Base-by-base conservation (phyloP, 257 asterid genomes). In the Lithospermum erythrorhizon region DNA sequence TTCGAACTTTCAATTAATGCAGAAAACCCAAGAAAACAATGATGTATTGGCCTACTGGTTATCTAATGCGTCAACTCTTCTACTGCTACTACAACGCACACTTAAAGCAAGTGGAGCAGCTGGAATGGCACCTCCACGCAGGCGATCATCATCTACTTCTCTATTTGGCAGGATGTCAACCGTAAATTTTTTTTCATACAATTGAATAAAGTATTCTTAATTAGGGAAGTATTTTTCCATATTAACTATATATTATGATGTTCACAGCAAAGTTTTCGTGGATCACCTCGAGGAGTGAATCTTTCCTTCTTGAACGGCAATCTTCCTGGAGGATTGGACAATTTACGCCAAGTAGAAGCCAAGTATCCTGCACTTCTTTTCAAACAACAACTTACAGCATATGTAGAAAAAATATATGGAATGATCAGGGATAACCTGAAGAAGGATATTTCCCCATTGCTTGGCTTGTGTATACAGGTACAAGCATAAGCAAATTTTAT, bases 321-420 rank as follows among this genome's bases (percentile, higher is more conserved):
- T 61, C 55, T 73, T 63, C 70, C 95, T 60, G 97, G 89, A 64
- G 97, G 98, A 76, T 83, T 79, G 14, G 98, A 91, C 58, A 78
- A 87, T 65, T 74, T 93, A 70, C 89, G 94, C 73, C 99, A 93
- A 81, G 97, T 93, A 52, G 99, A 93, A 86, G 99, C 99, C 66
- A 93, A 93, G 72, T 89, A 93, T 72, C 99, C 99, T 66, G 99
- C 99, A 66, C 79, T 93, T 82, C 86, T 93, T 71, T 93, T 93
- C 85, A 93, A 93, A 78, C 99, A 93, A 78, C 99, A 93, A 71
- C 99, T 93, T 71, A 93, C 99, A 22, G 99, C 99, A 32, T 93
- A 86, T 78, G 97, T 93, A 10, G 99, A 93, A 71, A 93, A 93
- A 82, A 85, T 93, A 55, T 93, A 93, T 62, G 99, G 99, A 70